Evolutionary conservation across 306 rosid species (phyloP).

Genomic region (Fagus sylvatica): DNA sequence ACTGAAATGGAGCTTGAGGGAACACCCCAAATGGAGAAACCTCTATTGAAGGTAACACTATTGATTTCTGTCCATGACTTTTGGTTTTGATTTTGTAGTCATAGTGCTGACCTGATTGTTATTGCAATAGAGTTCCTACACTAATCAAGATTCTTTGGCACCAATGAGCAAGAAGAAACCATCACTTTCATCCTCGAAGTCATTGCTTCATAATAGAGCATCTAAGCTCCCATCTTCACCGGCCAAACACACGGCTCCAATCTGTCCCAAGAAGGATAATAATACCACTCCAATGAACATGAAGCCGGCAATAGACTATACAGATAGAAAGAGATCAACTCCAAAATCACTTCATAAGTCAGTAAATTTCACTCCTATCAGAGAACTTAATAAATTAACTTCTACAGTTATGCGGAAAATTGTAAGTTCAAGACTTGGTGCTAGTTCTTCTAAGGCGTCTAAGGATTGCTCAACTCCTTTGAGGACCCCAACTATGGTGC

Average conservation of each 20-base stretch:
- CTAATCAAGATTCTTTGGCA: conserved; percentile 40
- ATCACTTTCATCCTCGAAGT: conserved; percentile 46
- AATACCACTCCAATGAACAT: conserved; percentile 56
- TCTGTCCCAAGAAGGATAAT: conserved; percentile 36
- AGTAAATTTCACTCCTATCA: conserved; percentile 75
- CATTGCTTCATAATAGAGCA: conserved; percentile 35
- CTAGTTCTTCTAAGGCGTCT: conserved; percentile 56
- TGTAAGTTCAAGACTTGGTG: conserved; percentile 66
- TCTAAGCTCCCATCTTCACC: conserved; percentile 57
- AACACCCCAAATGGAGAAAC: conserved; percentile 45
- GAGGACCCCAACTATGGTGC: conserved; percentile 75
- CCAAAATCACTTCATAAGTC: conserved; percentile 62
- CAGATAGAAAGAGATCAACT: conserved; percentile 64
- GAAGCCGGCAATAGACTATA: conserved; percentile 31
- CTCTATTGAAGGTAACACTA: conserved; percentile 43
- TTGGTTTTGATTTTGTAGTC: conserved; percentile 17
- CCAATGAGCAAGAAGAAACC: conserved; percentile 49
- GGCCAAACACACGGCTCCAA: conserved; percentile 41
- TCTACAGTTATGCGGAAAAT: conserved; percentile 77
- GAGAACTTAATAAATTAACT: conserved; percentile 73
- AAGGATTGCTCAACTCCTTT: conserved; percentile 70
- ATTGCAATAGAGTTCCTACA: conserved; percentile 35
- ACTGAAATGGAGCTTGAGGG: conserved; percentile 37
- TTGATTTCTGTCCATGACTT: neutral
- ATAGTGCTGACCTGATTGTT: conserved; percentile 7